Conservation (phyloP, 2,329 filamentous ascomycete genomes). For the Phyllosticta ampelicida region DNA sequence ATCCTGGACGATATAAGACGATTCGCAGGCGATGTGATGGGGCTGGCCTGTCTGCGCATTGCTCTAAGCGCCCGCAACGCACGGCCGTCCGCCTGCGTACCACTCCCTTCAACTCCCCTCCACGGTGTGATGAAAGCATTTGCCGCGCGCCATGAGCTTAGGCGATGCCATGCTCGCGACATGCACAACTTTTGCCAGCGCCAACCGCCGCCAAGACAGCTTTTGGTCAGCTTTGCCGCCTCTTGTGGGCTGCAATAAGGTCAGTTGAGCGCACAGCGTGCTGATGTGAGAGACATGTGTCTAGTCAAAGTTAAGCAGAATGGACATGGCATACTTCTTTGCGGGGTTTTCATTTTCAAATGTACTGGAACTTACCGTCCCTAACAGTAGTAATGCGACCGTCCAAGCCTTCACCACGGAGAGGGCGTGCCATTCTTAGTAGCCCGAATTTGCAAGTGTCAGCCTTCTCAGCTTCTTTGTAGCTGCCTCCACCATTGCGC, state of each 20-base stretch:
- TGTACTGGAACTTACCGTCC: not conserved
- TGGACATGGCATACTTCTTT: not conserved
- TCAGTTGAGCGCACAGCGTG: not conserved
- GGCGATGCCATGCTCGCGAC: not conserved
- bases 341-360: not conserved
- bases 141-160: not conserved
- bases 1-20: not conserved
- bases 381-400: not conserved
- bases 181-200: not conserved
- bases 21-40: slow-evolving; percentile 2
- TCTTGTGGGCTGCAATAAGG: not conserved
- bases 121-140: not conserved
- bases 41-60: not conserved
- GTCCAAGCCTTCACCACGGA: not conserved
- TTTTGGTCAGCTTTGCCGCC: not conserved
- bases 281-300: not conserved
- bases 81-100: slow-evolving; percentile 3
- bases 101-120: not conserved
- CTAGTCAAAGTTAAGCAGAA: not conserved
- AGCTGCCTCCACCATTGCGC: slow-evolving; percentile 24
- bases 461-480: slow-evolving; percentile 19
- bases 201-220: not conserved
- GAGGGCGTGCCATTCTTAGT: not conserved
- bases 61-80: slow-evolving; percentile 8
- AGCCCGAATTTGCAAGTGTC: slow-evolving; percentile 2